These are phyloP conservation scores for Amorphotheca resinae DNA, from an alignment of 495 filamentous ascomycete genomes.

Conservation along the genomic window DNA sequence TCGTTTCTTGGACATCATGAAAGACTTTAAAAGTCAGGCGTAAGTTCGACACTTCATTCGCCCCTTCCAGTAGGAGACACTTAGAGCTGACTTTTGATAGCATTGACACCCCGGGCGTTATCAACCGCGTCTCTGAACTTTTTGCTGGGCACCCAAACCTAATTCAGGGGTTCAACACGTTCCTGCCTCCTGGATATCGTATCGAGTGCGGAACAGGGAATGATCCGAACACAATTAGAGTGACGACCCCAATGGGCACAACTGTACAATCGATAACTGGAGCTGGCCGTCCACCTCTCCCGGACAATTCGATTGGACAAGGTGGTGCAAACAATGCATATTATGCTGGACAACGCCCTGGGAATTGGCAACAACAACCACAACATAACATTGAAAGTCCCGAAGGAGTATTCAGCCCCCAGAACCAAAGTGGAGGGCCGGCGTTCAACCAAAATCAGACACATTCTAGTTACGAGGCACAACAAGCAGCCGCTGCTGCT, in stretches of 20 bases:
- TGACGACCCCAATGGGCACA: slow-evolving; percentile 86
- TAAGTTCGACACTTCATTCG: slow-evolving; percentile 32
- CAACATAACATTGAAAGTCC: slow-evolving; percentile 45
- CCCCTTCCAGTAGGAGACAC: too few species aligned
- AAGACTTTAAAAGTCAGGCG: slow-evolving; percentile 98
- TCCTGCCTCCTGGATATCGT: slow-evolving; percentile 89
- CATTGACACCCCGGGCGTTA: slow-evolving; percentile 96
- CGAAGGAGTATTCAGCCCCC: slow-evolving; percentile 39
- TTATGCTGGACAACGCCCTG: slow-evolving; percentile 27
- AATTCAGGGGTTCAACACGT: slow-evolving; percentile 98
- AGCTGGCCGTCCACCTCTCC: slow-evolving; percentile 26
- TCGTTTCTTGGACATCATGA: slow-evolving; percentile 97
- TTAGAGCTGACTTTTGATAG: slow-evolving; percentile 28
- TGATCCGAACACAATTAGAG: slow-evolving; percentile 88
- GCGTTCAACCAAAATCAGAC: slow-evolving; percentile 32
- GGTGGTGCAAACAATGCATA: slow-evolving; percentile 20
- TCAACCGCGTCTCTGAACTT: slow-evolving; percentile 89
- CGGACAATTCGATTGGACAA: slow-evolving; percentile 28
- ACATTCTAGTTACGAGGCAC: slow-evolving; percentile 36
- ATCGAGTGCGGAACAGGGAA: slow-evolving; percentile 91
- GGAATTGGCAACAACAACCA: slow-evolving; percentile 38
- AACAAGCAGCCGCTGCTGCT: slow-evolving; percentile 34
- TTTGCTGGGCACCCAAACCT: slow-evolving; percentile 94
- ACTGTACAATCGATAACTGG: slow-evolving; percentile 44
- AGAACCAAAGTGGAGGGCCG: slow-evolving; percentile 32